Evolutionary conservation across 192 early-diverging fungal genomes (phyloP), one percentile per base, ranked within the genome.

Genomic region (Chytriomyces sp.): DNA sequence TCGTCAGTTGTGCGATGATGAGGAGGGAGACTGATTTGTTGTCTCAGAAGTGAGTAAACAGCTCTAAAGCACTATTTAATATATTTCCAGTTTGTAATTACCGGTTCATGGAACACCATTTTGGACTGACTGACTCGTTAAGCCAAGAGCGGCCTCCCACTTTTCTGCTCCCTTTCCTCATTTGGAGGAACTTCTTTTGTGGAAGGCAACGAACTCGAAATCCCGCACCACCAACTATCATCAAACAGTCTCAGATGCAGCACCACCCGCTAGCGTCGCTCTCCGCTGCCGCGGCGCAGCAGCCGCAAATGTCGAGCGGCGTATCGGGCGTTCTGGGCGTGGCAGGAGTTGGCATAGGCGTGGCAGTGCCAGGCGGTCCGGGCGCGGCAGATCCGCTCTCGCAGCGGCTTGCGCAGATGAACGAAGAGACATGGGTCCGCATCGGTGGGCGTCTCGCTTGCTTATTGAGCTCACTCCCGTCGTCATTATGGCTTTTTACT

Each of bases 401-500:
- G 39, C 78, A 78, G 39, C 65, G 69, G 39, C 37, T 80, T 39
- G 25, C 39, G n/a, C 39, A 34, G 30, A 38, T 68, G 31, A 80
- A 80, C 65, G 78, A 80, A 57, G 72, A 61, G 17, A 74, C 73
- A 17, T 80, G 78, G 78, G 37, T 78, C 14, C 78, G 74, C 38
- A 64, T 79, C 8, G 78, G 78, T 80, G 60, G 2, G 32, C 5
- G 40, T 65, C 49, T 54, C 10, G 6, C 52, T 5, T 65, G 17
- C 28, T 12, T 39, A 8, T 28, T 64, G 39, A 52, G 39, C 8
- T 10, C 37, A 10, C 28, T 64, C 58, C 22, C 44, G 63, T 36
- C 10, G 37, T 14, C 57, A 14, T 22, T 58, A 8, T 30, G 8
- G 7, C 28, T 14, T 30, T 12, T 14, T 30, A 28, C 59, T 70